phyloP scores from a whole-genome alignment of 2,329 filamentous ascomycete genomes.

The Colletotrichum sp. region DNA sequence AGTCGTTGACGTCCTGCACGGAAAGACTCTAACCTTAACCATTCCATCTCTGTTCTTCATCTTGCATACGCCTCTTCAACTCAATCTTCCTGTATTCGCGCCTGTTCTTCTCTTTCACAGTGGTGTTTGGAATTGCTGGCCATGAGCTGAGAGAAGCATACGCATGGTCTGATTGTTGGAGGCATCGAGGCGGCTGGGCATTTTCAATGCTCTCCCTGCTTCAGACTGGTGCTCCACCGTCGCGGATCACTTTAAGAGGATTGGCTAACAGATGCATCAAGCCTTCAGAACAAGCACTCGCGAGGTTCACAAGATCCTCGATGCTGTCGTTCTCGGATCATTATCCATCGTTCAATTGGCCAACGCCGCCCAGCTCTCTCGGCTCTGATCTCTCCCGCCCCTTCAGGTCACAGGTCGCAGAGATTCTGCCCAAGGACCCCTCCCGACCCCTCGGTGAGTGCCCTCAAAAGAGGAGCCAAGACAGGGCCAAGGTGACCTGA shows the following conservation, averaged over 20 bases:
- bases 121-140: neutral
- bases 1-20: neutral
- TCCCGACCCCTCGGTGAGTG: neutral
- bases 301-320: neutral
- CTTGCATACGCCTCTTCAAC: neutral
- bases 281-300: conserved; percentile 1
- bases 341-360: neutral
- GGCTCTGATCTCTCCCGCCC: conserved; percentile 4
- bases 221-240: neutral
- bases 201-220: neutral
- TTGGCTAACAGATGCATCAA: neutral
- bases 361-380: neutral
- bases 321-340: neutral
- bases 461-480: neutral
- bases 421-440: neutral
- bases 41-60: neutral
- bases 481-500: neutral
- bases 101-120: neutral
- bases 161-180: neutral
- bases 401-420: neutral
- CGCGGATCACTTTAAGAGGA: neutral
- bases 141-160: neutral
- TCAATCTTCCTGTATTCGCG: neutral
- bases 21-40: neutral
- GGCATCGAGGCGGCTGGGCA: neutral